A percentile compares a stretch with the other conserved stretches of the same genome.
Conservation (phyloP, 352 stramenopile species). For the Globisporangium emineosum region DNA sequence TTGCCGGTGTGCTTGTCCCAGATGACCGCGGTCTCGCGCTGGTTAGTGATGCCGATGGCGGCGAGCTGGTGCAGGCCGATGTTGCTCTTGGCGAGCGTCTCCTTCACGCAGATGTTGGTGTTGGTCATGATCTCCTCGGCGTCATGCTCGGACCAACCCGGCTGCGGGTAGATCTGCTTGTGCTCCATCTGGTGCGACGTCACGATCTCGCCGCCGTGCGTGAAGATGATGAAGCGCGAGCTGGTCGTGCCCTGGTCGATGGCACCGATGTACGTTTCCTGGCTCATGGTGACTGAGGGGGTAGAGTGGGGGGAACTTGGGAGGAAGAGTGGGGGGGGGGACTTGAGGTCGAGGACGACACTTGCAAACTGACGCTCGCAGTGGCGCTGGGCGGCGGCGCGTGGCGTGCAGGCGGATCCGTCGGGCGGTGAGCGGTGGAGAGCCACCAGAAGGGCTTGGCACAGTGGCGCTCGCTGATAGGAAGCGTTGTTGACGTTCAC, state of each 20-base stretch:
- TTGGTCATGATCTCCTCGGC: conserved; percentile 94
- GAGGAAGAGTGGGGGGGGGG: conserved; percentile 6
- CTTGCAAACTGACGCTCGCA: conserved; percentile 34
- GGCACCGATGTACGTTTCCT: conserved; percentile 68
- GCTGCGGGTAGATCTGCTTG: conserved; percentile 94
- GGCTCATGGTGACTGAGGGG: conserved; percentile 25
- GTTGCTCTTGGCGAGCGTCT: conserved; percentile 66
- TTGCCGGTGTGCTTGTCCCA: conserved; percentile 96
- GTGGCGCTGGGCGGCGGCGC: conserved; percentile 7
- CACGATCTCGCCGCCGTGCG: conserved; percentile 86
- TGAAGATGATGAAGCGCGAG: conserved; percentile 96
- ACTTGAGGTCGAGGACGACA: conserved; percentile 20
- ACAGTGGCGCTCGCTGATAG: conserved; percentile 10
- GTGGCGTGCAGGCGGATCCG: background rate
- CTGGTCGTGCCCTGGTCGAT: conserved; percentile 98
- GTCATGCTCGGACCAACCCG: conserved; percentile 98
- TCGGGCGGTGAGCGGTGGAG: background rate
- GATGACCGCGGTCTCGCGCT: conserved; percentile 97
- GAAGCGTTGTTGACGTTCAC: conserved; percentile 8
- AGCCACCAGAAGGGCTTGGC: background rate
- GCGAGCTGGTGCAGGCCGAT: conserved; percentile 75
- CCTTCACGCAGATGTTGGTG: conserved; percentile 67
- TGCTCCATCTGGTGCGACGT: conserved; percentile 94
- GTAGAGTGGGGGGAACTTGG: background rate
- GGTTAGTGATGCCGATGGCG: conserved; percentile 98